phyloP scores from a whole-genome alignment of 768 basidiomycete species.

The Amanita pallidorosea region DNA sequence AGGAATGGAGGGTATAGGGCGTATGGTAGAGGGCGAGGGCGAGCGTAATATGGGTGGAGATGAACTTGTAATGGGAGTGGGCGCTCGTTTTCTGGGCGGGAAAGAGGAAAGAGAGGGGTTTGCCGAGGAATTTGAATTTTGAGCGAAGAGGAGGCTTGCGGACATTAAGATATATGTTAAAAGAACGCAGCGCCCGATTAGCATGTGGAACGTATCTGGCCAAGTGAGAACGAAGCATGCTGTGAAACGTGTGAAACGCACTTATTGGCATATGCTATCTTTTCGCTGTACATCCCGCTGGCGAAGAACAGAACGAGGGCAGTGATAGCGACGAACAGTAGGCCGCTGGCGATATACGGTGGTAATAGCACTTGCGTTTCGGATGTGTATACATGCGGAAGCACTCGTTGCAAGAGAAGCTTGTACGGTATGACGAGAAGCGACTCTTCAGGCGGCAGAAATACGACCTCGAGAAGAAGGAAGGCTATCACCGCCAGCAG shows the following conservation, averaged over 20 bases:
- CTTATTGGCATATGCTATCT: conserved; percentile 95
- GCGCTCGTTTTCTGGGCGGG: conserved; percentile 22
- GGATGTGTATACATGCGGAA: conserved; percentile 40
- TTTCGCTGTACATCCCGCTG: conserved; percentile 92
- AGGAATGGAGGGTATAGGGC: conserved; percentile 72
- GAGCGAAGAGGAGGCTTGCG: conserved; percentile 66
- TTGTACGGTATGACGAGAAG: conserved; percentile 56
- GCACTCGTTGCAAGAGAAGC: conserved; percentile 32
- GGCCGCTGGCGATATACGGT: conserved; percentile 67
- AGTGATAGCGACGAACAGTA: conserved; percentile 81
- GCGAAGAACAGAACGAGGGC: conserved; percentile 93
- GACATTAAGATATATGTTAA: conserved; percentile 97
- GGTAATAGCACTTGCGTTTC: conserved; percentile 39
- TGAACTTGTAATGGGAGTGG: conserved; percentile 10
- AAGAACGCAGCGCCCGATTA: conserved; percentile 80
- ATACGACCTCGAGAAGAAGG: conserved; percentile 56
- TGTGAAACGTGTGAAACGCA: conserved; percentile 19
- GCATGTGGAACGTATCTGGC: conserved; percentile 96
- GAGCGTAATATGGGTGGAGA: conserved; percentile 23
- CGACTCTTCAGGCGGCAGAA: conserved; percentile 52
- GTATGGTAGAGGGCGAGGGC: conserved; percentile 11
- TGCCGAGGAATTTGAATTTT: conserved; percentile 33
- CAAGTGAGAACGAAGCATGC: not conserved
- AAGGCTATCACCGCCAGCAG: conserved; percentile 60
- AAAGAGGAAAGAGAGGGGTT: conserved; percentile 50